A percentile compares a stretch with the other conserved stretches of the same genome.
phyloP scores from a whole-genome alignment of 805 yeast species.

The Candida endomychidarum region DNA sequence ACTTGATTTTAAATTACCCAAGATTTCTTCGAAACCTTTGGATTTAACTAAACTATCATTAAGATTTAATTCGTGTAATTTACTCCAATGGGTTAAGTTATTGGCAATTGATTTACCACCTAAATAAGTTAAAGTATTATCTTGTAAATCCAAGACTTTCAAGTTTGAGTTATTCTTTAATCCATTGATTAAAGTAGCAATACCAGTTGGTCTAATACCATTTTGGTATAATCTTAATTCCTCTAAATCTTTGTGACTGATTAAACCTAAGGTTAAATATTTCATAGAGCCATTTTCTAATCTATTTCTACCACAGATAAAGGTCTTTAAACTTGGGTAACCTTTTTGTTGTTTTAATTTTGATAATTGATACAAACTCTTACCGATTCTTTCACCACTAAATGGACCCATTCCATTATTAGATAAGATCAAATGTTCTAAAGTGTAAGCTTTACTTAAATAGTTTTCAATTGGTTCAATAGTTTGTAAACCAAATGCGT shows the following conservation, averaged over 20 bases:
- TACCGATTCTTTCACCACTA: conserved; percentile 93
- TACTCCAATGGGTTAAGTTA: conserved; percentile 60
- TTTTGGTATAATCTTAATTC: conserved; percentile 85
- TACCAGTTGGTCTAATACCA: conserved; percentile 95
- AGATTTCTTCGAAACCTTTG: conserved; percentile 62
- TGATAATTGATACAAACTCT: conserved; percentile 73
- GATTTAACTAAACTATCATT: conserved; percentile 87
- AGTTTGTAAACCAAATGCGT: conserved; percentile 95
- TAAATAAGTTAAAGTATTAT: conserved; percentile 83
- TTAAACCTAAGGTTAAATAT: conserved; percentile 80
- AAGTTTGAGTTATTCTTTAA: conserved; percentile 60
- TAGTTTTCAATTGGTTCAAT: conserved; percentile 84
- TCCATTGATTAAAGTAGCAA: conserved; percentile 66
- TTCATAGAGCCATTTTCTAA: conserved; percentile 92
- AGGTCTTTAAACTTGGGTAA: conserved; percentile 65
- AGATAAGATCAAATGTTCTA: conserved; percentile 83
- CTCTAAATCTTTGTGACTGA: conserved; percentile 72
- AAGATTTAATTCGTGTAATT: conserved; percentile 73
- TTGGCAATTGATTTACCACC: conserved; percentile 54
- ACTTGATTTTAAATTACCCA: not conserved
- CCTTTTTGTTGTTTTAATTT: conserved; percentile 54
- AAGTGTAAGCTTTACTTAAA: conserved; percentile 68
- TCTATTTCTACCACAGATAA: conserved; percentile 96
- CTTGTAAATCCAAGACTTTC: conserved; percentile 81
- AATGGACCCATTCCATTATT: conserved; percentile 99